Percentiles rank a stretch among this genome's conserved stretches.
These are phyloP conservation scores for Medicago lupulina DNA, from an alignment of 306 rosid species.

Conservation along the genomic window DNA sequence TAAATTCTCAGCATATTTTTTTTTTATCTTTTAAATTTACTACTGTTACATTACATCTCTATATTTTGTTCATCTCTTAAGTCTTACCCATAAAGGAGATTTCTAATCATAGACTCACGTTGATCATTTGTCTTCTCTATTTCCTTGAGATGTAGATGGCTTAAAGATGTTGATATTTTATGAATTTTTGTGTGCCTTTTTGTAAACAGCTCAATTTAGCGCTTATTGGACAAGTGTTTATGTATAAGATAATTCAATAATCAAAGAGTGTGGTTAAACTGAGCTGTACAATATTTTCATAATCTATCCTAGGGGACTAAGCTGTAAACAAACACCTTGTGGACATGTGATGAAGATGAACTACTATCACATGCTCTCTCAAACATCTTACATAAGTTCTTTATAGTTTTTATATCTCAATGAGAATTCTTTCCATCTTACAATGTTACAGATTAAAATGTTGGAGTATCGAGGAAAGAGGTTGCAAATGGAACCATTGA, in stretches of 20 bases:
- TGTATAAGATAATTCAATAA: neutral
- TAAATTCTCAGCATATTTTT: conserved; percentile 1
- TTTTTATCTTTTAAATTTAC: conserved; percentile 22
- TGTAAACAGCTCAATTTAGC: neutral
- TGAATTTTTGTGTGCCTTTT: neutral
- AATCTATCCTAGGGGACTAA: neutral
- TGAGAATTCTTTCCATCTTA: conserved; percentile 13
- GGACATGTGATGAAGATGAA: neutral
- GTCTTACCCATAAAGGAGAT: conserved; percentile 7
- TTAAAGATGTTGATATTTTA: conserved; percentile 5
- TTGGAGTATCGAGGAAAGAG: conserved; percentile 77
- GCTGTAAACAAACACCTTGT: neutral
- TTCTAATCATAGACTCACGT: conserved; percentile 12
- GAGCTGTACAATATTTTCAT: neutral
- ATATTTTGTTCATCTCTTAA: neutral
- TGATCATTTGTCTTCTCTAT: conserved; percentile 30
- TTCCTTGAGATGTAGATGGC: neutral
- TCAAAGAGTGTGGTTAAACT: neutral
- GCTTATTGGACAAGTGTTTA: neutral
- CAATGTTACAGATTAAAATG: conserved; percentile 63
- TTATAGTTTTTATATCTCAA: neutral
- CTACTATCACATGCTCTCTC: neutral
- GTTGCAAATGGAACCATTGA: conserved; percentile 78
- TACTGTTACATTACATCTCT: neutral
- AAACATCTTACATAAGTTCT: neutral